Percentiles rank a stretch among this genome's conserved stretches.
Conservation (phyloP, 164 flowering plant species). For the Tetrastigma voinierianum region DNA sequence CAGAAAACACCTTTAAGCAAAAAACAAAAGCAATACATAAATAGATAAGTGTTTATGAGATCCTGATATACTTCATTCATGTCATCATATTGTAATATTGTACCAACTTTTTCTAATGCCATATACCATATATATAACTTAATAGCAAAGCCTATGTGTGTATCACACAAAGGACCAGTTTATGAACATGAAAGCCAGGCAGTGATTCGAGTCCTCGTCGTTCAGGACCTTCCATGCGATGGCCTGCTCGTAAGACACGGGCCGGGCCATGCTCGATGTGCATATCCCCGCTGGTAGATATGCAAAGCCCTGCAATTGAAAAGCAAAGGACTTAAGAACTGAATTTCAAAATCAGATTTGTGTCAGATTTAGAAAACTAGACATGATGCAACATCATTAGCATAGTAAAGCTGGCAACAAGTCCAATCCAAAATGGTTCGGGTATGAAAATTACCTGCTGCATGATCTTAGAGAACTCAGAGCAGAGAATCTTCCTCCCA, state of each 20-base stretch:
- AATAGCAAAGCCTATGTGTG: slow-evolving; percentile 1
- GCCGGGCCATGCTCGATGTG: slow-evolving; percentile 76
- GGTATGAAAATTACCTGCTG: slow-evolving; percentile 65
- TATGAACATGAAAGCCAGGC: slow-evolving; percentile 80
- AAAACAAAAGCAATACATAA: not conserved
- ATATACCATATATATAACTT: slow-evolving; percentile 12
- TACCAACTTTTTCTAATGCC: not conserved
- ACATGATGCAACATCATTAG: no score
- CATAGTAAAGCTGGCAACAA: no score
- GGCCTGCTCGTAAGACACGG: slow-evolving; percentile 77
- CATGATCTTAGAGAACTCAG: slow-evolving; percentile 68
- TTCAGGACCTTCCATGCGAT: slow-evolving; percentile 79
- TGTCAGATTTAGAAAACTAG: no score
- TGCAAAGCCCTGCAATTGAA: slow-evolving; percentile 59
- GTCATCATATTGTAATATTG: not conserved
- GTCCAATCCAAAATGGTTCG: no score
- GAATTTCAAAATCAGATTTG: no score
- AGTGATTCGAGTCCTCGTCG: slow-evolving; percentile 65
- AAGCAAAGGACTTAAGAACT: slow-evolving; percentile 27
- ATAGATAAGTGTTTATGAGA: slow-evolving; percentile 1
- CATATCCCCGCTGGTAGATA: slow-evolving; percentile 79
- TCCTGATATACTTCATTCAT: not conserved
- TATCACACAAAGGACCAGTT: slow-evolving; percentile 85
- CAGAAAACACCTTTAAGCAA: not conserved
- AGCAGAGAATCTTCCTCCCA: slow-evolving; percentile 49